Evolutionary conservation across 192 early-diverging fungal species (phyloP).

Genomic region (Linnemannia elongata): DNA sequence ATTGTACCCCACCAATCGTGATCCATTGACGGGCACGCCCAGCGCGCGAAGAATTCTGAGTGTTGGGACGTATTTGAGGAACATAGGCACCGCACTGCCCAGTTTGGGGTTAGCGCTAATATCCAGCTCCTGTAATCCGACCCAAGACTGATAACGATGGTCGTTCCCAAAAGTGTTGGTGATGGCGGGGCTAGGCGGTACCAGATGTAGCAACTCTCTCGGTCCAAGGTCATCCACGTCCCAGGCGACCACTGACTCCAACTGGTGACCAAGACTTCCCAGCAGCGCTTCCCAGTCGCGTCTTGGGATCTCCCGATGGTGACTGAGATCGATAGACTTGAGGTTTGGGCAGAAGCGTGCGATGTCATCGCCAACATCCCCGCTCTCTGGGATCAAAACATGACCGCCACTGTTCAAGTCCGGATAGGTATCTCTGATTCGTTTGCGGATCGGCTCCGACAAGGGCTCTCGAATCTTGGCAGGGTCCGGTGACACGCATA

Average conservation of each 20-base stretch:
- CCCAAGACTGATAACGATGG: not conserved
- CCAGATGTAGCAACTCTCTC: not conserved
- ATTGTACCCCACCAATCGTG: slow-evolving; percentile 1
- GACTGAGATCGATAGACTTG: slow-evolving; percentile 5
- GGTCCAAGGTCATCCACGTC: not conserved
- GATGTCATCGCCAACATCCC: not conserved
- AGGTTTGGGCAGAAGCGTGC: not conserved
- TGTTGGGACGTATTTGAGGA: not conserved
- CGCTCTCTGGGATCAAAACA: not conserved
- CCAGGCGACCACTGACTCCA: slow-evolving; percentile 3
- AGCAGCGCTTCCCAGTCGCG: not conserved
- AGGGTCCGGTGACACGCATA: not conserved
- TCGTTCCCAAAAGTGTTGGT: not conserved
- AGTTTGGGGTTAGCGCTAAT: not conserved
- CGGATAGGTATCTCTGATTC: not conserved
- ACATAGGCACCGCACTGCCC: not conserved
- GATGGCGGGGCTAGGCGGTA: not conserved
- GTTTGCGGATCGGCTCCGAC: not conserved
- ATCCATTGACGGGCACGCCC: not conserved
- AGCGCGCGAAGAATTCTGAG: not conserved
- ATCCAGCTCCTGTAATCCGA: not conserved
- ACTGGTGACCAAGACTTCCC: not conserved
- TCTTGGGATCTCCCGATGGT: not conserved
- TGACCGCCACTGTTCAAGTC: not conserved
- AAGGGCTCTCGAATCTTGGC: not conserved